These are phyloP conservation scores for Claviceps pazoutovae DNA, from an alignment of 2,329 filamentous ascomycete genomes.

Conservation along the genomic window DNA sequence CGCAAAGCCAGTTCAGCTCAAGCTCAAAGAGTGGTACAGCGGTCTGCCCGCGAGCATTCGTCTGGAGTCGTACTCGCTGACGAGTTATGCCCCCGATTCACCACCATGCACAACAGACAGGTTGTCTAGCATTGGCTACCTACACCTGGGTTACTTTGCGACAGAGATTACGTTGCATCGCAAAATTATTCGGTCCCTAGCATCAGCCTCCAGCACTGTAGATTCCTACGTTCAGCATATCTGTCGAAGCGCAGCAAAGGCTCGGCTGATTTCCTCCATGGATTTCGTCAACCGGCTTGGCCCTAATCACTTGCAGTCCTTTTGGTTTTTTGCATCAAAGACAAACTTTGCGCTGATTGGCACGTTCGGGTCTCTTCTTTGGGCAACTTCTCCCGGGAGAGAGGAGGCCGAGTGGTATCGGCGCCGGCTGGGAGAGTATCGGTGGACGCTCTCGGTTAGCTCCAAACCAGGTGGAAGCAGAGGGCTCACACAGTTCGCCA, in stretches of 20 bases:
- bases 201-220: conserved; percentile 27
- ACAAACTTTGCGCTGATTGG: conserved; percentile 91
- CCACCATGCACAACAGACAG: conserved; percentile 23
- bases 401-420: conserved; percentile 93
- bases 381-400: conserved; percentile 72
- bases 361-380: conserved; percentile 80
- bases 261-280: conserved; percentile 87
- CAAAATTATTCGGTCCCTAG: conserved; percentile 72
- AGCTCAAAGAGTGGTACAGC: conserved; percentile 71
- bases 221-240: conserved; percentile 83
- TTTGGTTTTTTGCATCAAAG: conserved; percentile 83
- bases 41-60: conserved; percentile 48
- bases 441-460: conserved; percentile 85
- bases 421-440: conserved; percentile 70
- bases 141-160: conserved; percentile 86
- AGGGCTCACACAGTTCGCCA: conserved; percentile 53
- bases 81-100: conserved; percentile 8
- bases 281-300: conserved; percentile 91
- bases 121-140: conserved; percentile 54
- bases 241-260: conserved; percentile 86
- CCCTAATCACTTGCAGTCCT: conserved; percentile 71
- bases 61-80: conserved; percentile 44
- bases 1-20: conserved; percentile 70
- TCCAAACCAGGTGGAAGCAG: conserved; percentile 52
- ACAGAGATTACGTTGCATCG: conserved; percentile 89